Evolutionary conservation across 1,139 yeast genomes (phyloP).

Genomic region (Hemisphaericaspora subhashii): DNA sequence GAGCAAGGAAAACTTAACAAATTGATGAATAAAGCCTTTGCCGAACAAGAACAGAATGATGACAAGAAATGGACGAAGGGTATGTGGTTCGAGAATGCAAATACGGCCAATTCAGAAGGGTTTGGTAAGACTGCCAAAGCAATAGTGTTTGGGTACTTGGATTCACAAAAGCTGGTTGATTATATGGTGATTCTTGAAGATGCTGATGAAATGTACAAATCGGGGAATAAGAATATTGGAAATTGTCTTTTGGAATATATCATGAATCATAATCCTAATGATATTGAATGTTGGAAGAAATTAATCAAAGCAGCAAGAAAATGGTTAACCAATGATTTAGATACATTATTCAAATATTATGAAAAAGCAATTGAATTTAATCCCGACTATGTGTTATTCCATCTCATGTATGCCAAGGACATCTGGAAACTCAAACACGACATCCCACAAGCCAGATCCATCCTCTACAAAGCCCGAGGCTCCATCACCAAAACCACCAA

Average conservation of each 20-base stretch:
- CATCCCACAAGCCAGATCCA: slow-evolving; percentile 49
- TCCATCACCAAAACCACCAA: too few species aligned
- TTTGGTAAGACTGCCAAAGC: slow-evolving; percentile 39
- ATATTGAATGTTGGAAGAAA: slow-evolving; percentile 55
- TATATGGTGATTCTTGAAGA: slow-evolving; percentile 25
- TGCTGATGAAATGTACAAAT: slow-evolving; percentile 36
- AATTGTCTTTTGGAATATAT: slow-evolving; percentile 49
- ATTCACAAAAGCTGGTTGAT: slow-evolving; percentile 19
- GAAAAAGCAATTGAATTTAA: slow-evolving; percentile 50
- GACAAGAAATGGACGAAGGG: slow-evolving; percentile 21
- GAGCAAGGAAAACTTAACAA: slow-evolving; percentile 40
- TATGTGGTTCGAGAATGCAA: slow-evolving; percentile 48
- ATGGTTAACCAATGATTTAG: slow-evolving; percentile 18
- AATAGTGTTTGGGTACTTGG: slow-evolving; percentile 27
- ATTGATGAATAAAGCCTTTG: slow-evolving; percentile 56
- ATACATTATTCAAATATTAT: slow-evolving; percentile 47
- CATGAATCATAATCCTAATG: slow-evolving; percentile 47
- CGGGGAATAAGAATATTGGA: slow-evolving; percentile 36
- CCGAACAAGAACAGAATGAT: too few species aligned
- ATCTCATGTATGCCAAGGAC: slow-evolving; percentile 74
- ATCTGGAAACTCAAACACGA: slow-evolving; percentile 53
- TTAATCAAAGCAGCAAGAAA: slow-evolving; percentile 48
- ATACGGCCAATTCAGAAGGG: slow-evolving; percentile 36
- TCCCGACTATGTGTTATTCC: slow-evolving; percentile 51
- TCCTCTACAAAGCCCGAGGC: slow-evolving; percentile 47